Percentiles rank a stretch among this genome's conserved stretches.
These are phyloP conservation scores for Craspedostauros australis DNA, from an alignment of 108 stramenopile genomes.

Conservation along the genomic window DNA sequence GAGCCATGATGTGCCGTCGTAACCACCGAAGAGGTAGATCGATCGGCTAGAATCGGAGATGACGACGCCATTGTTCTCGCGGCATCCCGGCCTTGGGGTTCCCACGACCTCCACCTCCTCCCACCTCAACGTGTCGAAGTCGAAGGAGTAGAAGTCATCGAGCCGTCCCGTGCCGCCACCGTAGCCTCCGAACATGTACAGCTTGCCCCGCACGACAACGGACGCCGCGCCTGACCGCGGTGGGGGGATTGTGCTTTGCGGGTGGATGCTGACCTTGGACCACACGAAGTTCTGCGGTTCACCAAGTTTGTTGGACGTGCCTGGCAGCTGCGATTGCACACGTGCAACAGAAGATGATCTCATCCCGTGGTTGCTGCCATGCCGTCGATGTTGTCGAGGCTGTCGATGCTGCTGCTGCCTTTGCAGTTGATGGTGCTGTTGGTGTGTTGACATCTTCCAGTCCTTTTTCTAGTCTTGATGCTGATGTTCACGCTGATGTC, in stretches of 20 bases:
- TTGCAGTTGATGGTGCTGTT: no score
- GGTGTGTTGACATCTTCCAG: no score
- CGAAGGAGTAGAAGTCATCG: constrained; percentile 86
- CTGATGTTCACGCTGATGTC: no score
- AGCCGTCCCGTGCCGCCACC: constrained; percentile 80
- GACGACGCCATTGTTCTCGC: constrained; percentile 83
- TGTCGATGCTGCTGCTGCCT: no score
- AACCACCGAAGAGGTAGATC: constrained; percentile 86
- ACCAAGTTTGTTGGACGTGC: no score
- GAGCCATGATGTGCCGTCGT: constrained; percentile 81
- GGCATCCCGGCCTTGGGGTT: constrained; percentile 66
- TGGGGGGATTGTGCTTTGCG: constrained; percentile 47
- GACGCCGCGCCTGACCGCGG: constrained; percentile 85
- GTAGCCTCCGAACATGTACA: constrained; percentile 84
- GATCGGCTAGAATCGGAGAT: constrained; percentile 44
- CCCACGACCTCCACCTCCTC: constrained; percentile 60
- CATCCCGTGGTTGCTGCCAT: no score
- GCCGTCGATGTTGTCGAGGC: no score
- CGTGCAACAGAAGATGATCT: no score
- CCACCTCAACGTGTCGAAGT: constrained; percentile 62
- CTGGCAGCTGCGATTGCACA: no score
- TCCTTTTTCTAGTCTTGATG: no score
- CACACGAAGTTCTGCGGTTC: constrained; percentile 12
- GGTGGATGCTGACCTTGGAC: constrained; percentile 12
- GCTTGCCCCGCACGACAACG: constrained; percentile 67